These are phyloP conservation scores for Cyberlindnera mycetangii DNA, from an alignment of 805 yeast species.

Conservation along the genomic window DNA sequence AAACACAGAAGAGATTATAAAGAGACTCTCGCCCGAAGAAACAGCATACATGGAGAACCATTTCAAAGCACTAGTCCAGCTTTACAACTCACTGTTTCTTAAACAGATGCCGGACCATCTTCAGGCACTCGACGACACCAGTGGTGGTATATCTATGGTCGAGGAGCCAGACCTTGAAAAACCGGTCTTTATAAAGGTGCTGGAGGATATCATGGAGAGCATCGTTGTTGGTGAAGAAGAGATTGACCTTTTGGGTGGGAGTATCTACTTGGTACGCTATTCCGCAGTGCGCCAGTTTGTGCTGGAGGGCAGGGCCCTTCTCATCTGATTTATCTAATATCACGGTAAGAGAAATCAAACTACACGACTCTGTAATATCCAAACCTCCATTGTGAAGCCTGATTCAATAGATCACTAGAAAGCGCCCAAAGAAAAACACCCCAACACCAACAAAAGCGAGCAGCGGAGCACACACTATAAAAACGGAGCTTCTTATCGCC, in stretches of 20 bases:
- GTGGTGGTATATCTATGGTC: constrained; percentile 70
- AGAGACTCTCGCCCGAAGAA: constrained; percentile 58
- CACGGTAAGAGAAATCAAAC: no score
- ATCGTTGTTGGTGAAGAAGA: constrained; percentile 51
- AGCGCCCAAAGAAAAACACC: background rate
- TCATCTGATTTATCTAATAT: constrained; percentile 16
- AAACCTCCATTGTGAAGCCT: background rate
- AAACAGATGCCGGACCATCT: constrained; percentile 62
- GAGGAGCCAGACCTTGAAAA: constrained; percentile 71
- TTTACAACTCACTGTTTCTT: constrained; percentile 68
- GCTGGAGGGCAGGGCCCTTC: constrained; percentile 40
- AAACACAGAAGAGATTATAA: constrained; percentile 35
- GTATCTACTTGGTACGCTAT: constrained; percentile 75
- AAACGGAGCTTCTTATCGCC: background rate
- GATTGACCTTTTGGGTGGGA: constrained; percentile 55
- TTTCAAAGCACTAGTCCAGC: constrained; percentile 55
- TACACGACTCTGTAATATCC: background rate
- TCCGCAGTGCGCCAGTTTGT: constrained; percentile 43
- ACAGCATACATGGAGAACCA: constrained; percentile 65
- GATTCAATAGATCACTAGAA: background rate
- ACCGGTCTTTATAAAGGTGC: constrained; percentile 71
- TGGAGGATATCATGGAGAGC: constrained; percentile 35
- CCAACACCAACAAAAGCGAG: constrained; percentile 1
- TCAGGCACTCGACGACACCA: constrained; percentile 72
- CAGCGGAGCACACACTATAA: background rate